Conservation (phyloP, 2,329 filamentous ascomycete species). For the Stagonosporopsis chrysanthemi region DNA sequence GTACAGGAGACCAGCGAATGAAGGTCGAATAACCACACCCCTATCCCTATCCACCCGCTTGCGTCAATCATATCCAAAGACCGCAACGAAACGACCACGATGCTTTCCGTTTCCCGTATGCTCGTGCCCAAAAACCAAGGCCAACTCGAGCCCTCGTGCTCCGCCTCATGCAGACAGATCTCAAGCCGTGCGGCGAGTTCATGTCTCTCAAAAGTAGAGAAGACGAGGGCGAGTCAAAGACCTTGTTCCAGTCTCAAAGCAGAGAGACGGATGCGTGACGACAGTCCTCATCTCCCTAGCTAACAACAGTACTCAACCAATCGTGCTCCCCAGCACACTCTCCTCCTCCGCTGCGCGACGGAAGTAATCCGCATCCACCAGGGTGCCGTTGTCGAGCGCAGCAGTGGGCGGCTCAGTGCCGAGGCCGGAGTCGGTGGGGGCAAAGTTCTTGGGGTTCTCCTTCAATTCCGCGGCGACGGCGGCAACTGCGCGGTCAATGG, state of each 20-base stretch:
- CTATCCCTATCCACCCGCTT: neutral
- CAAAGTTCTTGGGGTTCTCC: conserved; percentile 31
- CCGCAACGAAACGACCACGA: neutral
- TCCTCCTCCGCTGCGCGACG: conserved; percentile 48
- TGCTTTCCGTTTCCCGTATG: neutral
- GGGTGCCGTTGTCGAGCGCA: conserved; percentile 29
- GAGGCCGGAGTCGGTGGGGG: conserved; percentile 48
- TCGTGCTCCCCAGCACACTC: conserved; percentile 48
- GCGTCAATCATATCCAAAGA: neutral
- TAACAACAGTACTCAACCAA: conserved; percentile 28
- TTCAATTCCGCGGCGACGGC: conserved; percentile 42
- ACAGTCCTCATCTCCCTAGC: too few relatives aligned
- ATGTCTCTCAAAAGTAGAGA: neutral
- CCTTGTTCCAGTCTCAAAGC: neutral
- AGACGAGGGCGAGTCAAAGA: conserved; percentile 13
- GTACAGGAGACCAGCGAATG: neutral
- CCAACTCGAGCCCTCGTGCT: conserved; percentile 8
- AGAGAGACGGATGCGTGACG: neutral
- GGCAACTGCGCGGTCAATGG: conserved; percentile 42
- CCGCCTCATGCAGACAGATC: neutral
- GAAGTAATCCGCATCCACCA: conserved; percentile 47
- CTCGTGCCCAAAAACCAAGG: neutral
- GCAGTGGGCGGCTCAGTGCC: conserved; percentile 49
- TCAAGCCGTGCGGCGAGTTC: conserved; percentile 14
- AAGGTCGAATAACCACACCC: neutral